Percentiles rank a stretch among this genome's conserved stretches.
These are phyloP conservation scores for Quercus gilva DNA, from an alignment of 306 rosid species.

Conservation along the genomic window DNA sequence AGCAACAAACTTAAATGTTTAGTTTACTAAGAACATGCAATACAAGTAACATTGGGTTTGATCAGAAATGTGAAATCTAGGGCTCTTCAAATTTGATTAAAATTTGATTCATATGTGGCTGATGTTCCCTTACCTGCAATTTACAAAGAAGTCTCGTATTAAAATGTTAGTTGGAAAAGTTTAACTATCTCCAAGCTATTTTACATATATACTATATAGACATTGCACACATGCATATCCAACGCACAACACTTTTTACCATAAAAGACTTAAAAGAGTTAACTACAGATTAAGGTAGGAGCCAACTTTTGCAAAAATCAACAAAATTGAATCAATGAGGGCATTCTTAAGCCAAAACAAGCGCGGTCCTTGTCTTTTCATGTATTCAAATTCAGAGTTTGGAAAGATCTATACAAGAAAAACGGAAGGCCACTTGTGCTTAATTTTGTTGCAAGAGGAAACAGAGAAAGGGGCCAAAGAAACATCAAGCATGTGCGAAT, in stretches of 20 bases:
- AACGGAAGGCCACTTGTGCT: background rate
- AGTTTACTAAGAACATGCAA: background rate
- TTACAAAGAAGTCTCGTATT: constrained; percentile 13
- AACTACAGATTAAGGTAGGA: no score
- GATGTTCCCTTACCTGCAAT: constrained; percentile 79
- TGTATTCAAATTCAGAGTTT: background rate
- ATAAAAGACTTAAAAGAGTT: no score
- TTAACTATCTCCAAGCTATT: background rate
- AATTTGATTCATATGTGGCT: constrained; percentile 59
- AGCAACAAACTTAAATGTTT: background rate
- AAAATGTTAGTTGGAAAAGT: background rate
- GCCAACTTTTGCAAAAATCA: no score
- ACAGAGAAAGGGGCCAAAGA: no score
- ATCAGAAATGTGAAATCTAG: constrained; percentile 17
- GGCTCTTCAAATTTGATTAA: constrained; percentile 64
- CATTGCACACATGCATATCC: background rate
- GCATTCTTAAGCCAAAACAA: constrained; percentile 4
- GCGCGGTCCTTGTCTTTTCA: background rate
- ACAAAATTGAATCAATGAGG: background rate
- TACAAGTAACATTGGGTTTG: background rate
- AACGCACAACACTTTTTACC: no score
- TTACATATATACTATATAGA: background rate
- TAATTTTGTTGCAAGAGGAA: no score
- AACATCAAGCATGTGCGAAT: no score
- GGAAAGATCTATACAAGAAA: background rate